phyloP scores from a whole-genome alignment of 2,329 filamentous ascomycete species.

The Xylariaceae sp. region DNA sequence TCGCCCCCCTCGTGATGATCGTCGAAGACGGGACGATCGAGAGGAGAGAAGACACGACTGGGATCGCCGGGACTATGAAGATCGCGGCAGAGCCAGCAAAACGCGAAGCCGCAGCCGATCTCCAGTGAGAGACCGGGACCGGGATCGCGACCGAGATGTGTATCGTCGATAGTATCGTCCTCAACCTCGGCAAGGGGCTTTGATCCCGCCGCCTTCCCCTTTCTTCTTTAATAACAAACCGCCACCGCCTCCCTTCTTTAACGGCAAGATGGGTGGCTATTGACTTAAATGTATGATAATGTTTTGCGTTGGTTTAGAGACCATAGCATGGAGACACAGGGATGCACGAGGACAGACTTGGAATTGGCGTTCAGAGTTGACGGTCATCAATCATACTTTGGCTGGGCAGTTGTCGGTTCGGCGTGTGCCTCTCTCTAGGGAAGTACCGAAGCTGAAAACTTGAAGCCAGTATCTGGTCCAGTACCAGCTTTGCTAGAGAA shows the following conservation, averaged over 20 bases:
- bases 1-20: constrained; percentile 44
- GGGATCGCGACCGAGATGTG: constrained; percentile 52
- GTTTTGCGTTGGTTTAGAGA: not conserved
- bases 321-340: constrained; percentile 2
- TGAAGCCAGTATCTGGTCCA: not conserved
- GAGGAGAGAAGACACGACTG: constrained; percentile 49
- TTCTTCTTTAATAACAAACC: not conserved
- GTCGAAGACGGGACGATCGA: constrained; percentile 44
- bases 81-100: constrained; percentile 48
- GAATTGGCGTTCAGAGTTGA: constrained; percentile 20
- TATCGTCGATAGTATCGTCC: constrained; percentile 56
- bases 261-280: constrained; percentile 2
- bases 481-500: not conserved
- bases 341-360: constrained; percentile 8
- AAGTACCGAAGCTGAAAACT: not conserved
- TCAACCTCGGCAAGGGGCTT: constrained; percentile 10
- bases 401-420: constrained; percentile 1
- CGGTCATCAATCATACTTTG: constrained; percentile 1
- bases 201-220: not conserved
- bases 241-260: not conserved
- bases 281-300: constrained; percentile 16
- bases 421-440: not conserved
- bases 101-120: constrained; percentile 56
- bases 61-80: constrained; percentile 47
- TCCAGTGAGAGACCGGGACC: constrained; percentile 38